Evolutionary conservation across 2,329 filamentous ascomycete genomes (phyloP), one percentile per base, ranked within the genome.

Genomic region (Uncinocarpus reesii): DNA sequence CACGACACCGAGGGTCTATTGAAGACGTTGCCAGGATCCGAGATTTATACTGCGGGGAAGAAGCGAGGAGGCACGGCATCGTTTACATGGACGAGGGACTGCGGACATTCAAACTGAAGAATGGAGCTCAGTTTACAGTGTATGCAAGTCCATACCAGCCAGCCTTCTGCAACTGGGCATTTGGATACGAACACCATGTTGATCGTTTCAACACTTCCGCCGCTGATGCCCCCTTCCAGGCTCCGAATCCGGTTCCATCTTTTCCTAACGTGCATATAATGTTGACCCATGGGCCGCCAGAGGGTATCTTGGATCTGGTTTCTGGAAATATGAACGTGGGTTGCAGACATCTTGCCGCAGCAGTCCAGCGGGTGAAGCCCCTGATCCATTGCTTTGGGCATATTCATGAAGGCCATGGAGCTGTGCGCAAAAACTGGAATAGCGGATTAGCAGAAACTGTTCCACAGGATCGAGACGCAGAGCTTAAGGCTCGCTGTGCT

Each of bases 81-180:
- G 55, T 55, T 1, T 71, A 76, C 29, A 62, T 80, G 0, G 69
- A 75, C 3, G 69, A 76, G 58, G 76, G 77, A 1, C 70, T 57
- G 0, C 61, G 78, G 51, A 37, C 52, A 1, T 75, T 80, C 47
- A 49, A 34, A 1, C 63, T 80, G 0, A 20, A 55, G 2, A 80
- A 78, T 55, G 75, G 76, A 1, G 71, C 75, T 0, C 40, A 23
- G 0, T 56, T 80, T 11, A 70, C 53, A 0, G 60, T 80, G 6
- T 79, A 73, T 46, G 74, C 76, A 2, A 78, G 72, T 52, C 74
- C 72, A 1, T 74, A 66, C 48, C 72, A 74, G 51, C 77, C 78
- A 1, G 74, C 75, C 50, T 80, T 78, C 59, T 72, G 65, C 54
- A 55, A 68, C 52, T 77, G 71, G 72, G 78, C 72, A 2, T 81